Evolutionary conservation across 129 eudicot genomes (phyloP), one percentile per base, ranked within the genome.

Genomic region (Ambrosia trifida): DNA sequence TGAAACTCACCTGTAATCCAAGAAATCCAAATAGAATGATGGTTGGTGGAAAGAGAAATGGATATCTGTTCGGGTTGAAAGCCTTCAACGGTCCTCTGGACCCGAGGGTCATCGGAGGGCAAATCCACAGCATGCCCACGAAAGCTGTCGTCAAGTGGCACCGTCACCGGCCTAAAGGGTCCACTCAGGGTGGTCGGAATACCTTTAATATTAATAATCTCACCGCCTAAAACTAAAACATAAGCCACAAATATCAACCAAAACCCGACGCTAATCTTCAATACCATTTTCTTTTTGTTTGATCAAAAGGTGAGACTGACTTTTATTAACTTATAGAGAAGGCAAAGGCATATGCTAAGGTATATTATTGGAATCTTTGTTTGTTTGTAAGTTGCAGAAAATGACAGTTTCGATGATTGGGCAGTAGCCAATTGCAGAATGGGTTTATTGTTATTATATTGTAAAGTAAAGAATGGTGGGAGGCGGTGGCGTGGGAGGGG

Each of bases 1-100:
- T 94, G 99, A 53, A 12, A 90, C n/a, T 94, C 91, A 71, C 99
- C 99, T 51, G 98, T 93, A 61, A 93, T 73, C 98, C 98, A 93
- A 5, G 95, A 87, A 78, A 93, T 83, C 96, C 96, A 93, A 60
- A 93, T 82, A 59, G 98, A 93, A 69, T 87, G 87, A 83, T 73
- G 59, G 46, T 77, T 72, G 20, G 86, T 57, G 53, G 98, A 93
- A 44, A 93, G 90, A 18, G 98, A 85, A 14, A 93, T 78, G 2
- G 89, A 83, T 49, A 93, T 85, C 78, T 93, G 98, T 40, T 93
- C 98, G 47, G 98, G 98, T 53, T 78, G 44, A 75, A 85, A 87
- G 11, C 95, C 98, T 24, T 52, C 67, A 47, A 80, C 98, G 9
- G 4, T 76, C 54, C 96, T 78, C 40, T 49, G 80, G 59, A 93